These are phyloP conservation scores for Hypoxylon trugodes DNA, from an alignment of 495 filamentous ascomycete genomes.

Conservation along the genomic window DNA sequence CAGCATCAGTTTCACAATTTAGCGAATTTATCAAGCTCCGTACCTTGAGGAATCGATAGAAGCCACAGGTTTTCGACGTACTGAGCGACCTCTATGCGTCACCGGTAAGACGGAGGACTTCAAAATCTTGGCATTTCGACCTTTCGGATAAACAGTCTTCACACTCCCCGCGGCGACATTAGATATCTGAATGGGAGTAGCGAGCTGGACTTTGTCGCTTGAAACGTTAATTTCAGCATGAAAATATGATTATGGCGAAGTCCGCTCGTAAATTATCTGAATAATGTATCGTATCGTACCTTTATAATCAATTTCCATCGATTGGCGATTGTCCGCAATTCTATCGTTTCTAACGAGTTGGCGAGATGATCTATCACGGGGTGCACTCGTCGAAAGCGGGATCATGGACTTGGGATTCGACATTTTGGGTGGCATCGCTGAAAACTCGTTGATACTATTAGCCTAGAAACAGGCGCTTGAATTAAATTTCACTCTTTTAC, in stretches of 20 bases:
- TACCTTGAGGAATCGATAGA: too few relatives aligned
- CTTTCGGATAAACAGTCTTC: slow-evolving; percentile 12
- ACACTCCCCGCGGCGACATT: slow-evolving; percentile 27
- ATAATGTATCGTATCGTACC: not conserved
- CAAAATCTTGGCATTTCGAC: slow-evolving; percentile 1
- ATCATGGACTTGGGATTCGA: slow-evolving; percentile 12
- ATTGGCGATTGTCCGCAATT: not conserved
- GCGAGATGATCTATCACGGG: not conserved
- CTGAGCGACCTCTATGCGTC: too few relatives aligned
- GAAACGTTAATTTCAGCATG: slow-evolving; percentile 1
- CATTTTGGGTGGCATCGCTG: slow-evolving; percentile 11
- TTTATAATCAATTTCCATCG: not conserved
- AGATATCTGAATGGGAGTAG: slow-evolving; percentile 28
- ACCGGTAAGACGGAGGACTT: too few relatives aligned
- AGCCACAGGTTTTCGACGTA: too few relatives aligned
- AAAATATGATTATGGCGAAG: not conserved
- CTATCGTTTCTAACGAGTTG: not conserved
- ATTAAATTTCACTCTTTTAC: too few relatives aligned
- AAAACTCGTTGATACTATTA: not conserved
- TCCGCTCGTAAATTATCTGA: not conserved
- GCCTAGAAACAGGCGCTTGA: too few relatives aligned
- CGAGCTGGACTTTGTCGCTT: slow-evolving; percentile 7
- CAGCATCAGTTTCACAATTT: too few relatives aligned
- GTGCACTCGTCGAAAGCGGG: slow-evolving; percentile 5
- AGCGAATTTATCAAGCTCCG: too few relatives aligned